Conservation (phyloP, 345 rosid genomes). For the Reutealis trisperma region DNA sequence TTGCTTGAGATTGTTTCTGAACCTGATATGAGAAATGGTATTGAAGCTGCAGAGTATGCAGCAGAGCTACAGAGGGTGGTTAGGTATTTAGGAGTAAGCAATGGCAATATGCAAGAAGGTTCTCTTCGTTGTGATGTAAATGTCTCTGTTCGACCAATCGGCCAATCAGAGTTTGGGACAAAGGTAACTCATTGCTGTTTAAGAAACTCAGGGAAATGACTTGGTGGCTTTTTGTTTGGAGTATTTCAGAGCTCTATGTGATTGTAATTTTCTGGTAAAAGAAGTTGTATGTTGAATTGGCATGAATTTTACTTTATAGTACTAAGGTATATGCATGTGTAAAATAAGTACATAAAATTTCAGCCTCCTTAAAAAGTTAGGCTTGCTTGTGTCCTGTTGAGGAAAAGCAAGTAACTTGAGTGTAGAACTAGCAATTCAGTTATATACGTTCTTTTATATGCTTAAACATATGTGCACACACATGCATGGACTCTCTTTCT, state of each 20-base stretch:
- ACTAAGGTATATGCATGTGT: background rate
- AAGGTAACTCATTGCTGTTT: conserved; percentile 47
- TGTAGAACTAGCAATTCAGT: background rate
- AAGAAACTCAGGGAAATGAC: background rate
- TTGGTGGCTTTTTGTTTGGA: background rate
- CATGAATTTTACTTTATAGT: background rate
- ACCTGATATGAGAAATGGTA: conserved; percentile 93
- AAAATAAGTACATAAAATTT: background rate
- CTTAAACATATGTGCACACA: background rate
- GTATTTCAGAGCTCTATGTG: conserved; percentile 5
- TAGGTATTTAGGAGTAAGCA: conserved; percentile 75
- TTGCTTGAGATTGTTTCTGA: conserved; percentile 97
- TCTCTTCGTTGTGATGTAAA: conserved; percentile 98
- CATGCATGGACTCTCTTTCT: background rate
- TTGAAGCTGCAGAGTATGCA: conserved; percentile 86
- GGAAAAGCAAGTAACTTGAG: background rate
- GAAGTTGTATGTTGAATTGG: background rate
- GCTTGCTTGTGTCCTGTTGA: background rate
- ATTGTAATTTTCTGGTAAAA: background rate
- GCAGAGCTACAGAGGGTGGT: conserved; percentile 84
- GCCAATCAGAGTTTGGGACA: conserved; percentile 80
- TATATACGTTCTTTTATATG: background rate
- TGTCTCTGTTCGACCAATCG: conserved; percentile 83
- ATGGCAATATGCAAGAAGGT: conserved; percentile 98
- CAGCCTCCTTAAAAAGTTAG: background rate